These are phyloP conservation scores for Boletellus ananas DNA, from an alignment of 768 basidiomycete species.

Conservation along the genomic window DNA sequence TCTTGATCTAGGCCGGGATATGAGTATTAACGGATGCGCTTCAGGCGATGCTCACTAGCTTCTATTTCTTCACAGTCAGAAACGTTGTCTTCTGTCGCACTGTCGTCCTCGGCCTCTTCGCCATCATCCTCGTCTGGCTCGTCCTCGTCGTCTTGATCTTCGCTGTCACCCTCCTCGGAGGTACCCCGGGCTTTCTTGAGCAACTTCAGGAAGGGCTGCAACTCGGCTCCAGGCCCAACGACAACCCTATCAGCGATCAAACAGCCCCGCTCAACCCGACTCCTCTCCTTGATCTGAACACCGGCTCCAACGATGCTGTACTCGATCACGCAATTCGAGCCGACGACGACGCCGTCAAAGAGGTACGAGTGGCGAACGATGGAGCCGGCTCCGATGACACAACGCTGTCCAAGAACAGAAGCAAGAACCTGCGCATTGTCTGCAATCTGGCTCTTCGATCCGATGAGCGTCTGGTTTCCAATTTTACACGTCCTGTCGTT, in stretches of 20 bases:
- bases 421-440: slow-evolving; percentile 63
- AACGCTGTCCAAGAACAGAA: slow-evolving; percentile 78
- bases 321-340: slow-evolving; percentile 65
- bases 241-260: slow-evolving; percentile 79
- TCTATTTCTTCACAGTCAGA: slow-evolving; percentile 69
- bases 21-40: neutral
- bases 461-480: slow-evolving; percentile 80
- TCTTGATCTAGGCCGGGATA: slow-evolving; percentile 43
- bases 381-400: slow-evolving; percentile 66
- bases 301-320: slow-evolving; percentile 78
- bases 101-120: slow-evolving; percentile 29
- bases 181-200: slow-evolving; percentile 46
- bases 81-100: slow-evolving; percentile 35
- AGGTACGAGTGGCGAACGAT: slow-evolving; percentile 75
- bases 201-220: slow-evolving; percentile 71
- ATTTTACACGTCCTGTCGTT: slow-evolving; percentile 69
- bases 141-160: slow-evolving; percentile 18
- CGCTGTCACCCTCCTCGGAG: slow-evolving; percentile 28
- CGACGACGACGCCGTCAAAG: slow-evolving; percentile 74
- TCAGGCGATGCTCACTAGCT: slow-evolving; percentile 45
- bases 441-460: slow-evolving; percentile 64
- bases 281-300: slow-evolving; percentile 67
- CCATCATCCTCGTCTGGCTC: too few species aligned
- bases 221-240: slow-evolving; percentile 65
- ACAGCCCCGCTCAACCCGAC: slow-evolving; percentile 67